These are phyloP conservation scores for Aspergillus sp. DNA, from an alignment of 2,329 filamentous ascomycete genomes.

Conservation along the genomic window DNA sequence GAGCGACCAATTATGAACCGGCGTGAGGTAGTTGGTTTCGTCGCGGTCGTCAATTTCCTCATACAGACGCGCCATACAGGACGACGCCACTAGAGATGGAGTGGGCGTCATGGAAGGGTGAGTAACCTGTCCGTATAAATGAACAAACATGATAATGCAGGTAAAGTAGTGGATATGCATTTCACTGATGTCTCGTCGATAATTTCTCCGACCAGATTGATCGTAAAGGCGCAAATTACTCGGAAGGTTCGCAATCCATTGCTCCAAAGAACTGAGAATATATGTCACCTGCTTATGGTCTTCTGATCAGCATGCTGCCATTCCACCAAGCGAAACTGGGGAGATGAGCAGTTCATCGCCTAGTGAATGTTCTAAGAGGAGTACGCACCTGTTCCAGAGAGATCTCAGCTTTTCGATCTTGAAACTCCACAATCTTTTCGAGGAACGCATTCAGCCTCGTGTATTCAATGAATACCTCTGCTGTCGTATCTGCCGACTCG, in stretches of 20 bases:
- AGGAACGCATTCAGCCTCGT: too few species aligned
- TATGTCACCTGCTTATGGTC: too few species aligned
- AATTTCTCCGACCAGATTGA: neutral
- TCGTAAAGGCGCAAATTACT: neutral
- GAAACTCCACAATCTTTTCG: too few species aligned
- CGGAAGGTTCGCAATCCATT: neutral
- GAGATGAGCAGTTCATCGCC: too few species aligned
- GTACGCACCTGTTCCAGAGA: too few species aligned
- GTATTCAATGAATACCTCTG: too few species aligned
- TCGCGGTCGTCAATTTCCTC: slow-evolving; percentile 7
- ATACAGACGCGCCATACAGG: slow-evolving; percentile 8
- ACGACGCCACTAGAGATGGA: slow-evolving; percentile 5
- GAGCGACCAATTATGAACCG: slow-evolving; percentile 8
- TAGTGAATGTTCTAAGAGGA: too few species aligned
- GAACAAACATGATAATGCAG: neutral
- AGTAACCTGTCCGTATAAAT: neutral
- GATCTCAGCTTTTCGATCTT: too few species aligned
- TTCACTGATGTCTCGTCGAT: neutral
- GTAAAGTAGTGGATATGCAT: neutral
- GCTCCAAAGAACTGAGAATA: neutral
- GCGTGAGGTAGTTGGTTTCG: slow-evolving; percentile 8
- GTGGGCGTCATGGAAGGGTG: neutral
- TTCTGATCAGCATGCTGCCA: too few species aligned
- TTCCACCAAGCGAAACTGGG: too few species aligned
- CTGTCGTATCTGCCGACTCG: too few species aligned